Percentiles rank a stretch among this genome's conserved stretches.
Evolutionary conservation across 371 early-diverging fungal genomes (phyloP).

Genomic region (Mucor sp.): DNA sequence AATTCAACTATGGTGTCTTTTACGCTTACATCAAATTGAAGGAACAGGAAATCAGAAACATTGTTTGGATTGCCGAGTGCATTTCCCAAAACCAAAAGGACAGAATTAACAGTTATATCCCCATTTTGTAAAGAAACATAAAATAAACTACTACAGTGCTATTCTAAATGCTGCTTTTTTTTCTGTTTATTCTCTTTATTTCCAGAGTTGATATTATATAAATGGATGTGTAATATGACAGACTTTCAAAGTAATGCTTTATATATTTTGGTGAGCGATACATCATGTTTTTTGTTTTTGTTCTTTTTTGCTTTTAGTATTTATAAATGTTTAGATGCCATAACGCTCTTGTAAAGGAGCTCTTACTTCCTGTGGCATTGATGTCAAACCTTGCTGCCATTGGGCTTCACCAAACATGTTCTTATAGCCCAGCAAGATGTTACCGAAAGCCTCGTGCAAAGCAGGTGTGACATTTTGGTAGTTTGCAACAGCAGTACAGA

Average conservation of each 20-base stretch:
- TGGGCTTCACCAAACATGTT: conserved; percentile 67
- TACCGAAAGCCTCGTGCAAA: conserved; percentile 71
- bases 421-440: conserved; percentile 72
- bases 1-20: conserved; percentile 97
- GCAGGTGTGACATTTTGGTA: conserved; percentile 65
- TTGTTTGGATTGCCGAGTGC: conserved; percentile 99
- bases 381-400: conserved; percentile 65
- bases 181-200: background rate
- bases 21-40: conserved; percentile 97
- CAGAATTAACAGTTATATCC: conserved; percentile 90
- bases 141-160: background rate
- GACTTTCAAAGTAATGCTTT: too few species aligned
- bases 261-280: too few species aligned
- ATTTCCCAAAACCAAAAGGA: conserved; percentile 97
- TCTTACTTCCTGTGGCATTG: conserved; percentile 62
- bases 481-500: conserved; percentile 74
- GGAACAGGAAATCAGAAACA: conserved; percentile 99
- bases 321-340: conserved; percentile 49
- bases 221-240: background rate
- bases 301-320: background rate
- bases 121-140: conserved; percentile 51
- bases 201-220: background rate
- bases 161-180: background rate
- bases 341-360: conserved; percentile 63
- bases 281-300: too few species aligned